Evolutionary conservation across 176 grass and related monocot genomes (phyloP), one percentile per base, ranked within the genome.

Genomic region (Themeda triandra): DNA sequence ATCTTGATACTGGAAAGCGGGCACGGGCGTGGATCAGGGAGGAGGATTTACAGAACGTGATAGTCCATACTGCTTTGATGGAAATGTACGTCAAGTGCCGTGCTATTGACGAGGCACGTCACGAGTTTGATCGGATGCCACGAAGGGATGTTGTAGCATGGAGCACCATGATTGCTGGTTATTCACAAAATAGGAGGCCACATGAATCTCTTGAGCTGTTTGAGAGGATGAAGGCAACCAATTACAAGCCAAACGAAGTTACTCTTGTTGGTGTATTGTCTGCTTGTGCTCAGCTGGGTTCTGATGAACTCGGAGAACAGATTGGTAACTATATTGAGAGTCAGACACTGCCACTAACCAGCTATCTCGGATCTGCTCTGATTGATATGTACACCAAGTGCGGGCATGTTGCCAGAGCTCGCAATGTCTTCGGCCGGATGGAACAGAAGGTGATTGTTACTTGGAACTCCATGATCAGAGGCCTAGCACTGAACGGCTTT

Each of bases 391-490:
- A 97, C 83, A 69, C 84, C 33, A 94, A 91, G 63, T 92, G 92
- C 0, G 95, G 95, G 32, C 86, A 91, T 35, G 76, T 97, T 68
- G 62, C 45, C 56, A 78, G 90, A 85, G 95, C 95, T 66, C 84
- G 75, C 11, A 46, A 5, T 73, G 73, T 97, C 58, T 97, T 97
- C 71, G 29, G 49, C 75, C 69, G 27, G 72, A 97, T 97, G 92
- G 86, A 84, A 49, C 85, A 94, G n/a, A 97, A 80, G 53, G 90
- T 89, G 75, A 90, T 92, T 11, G 78, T 97, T 51, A 71, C 88
- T 76, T 94, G 95, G 95, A 97, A 97, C 59, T 91, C 90, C 73
- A 97, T 97, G 92, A 97, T 94, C 70, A 91, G 84, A 44, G 92
- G 90, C 66, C 78, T 94, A 15, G 95, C 95, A 66, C 74, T 94